Base-by-base conservation (phyloP, 495 filamentous ascomycete genomes). In the Talaromyces wortmannii region DNA sequence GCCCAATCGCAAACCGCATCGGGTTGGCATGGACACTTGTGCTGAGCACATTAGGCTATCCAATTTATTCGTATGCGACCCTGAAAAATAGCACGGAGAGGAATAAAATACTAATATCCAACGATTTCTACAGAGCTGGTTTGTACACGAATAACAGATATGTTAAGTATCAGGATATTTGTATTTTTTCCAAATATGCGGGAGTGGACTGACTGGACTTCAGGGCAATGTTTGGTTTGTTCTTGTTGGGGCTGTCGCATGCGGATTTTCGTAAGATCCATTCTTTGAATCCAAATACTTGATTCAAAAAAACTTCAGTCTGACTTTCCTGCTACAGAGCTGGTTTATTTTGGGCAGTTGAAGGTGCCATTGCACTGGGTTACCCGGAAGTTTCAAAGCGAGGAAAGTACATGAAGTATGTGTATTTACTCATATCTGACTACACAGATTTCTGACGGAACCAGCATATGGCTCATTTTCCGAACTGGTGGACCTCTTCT, bases 121-220 rank as follows among this genome's bases (percentile, higher is more conserved):
- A 23, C 23, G 23, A 2, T 23, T 23, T 23, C 1, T 23, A 23
- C 23, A 23, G 23, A 0, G 84, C 84, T 7, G 83, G 79, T 5
- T 61, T 88, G 2, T 87, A 88, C 61, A 79, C 77, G 18, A 88
- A 88, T 54, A 86, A 85, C 63, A 77, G 83, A 31, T 87, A 73
- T 64, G 23, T 23, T 1, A 23, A 4, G 23, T 4, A n/a, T 23
- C 23, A 23, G 4, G 1, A 23, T 23, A 4, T 23, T 23, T 23
- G 23, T 23, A 23, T 23, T 23, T 4, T 23, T 23, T n/a, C n/a
- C 23, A 23, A 23, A 23, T 23, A 4, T 4, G 23, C 23, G 23
- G 23, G 23, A 23, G 4, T 23, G 23, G 23, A 23, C 23, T 23
- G 23, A 23, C 23, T 4, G 4, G 23, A 23, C 23, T 23, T 4